Percentiles rank a stretch among this genome's conserved stretches.
Conservation (phyloP, 1,284 basidiomycete genomes). For the Hemileia vastatrix region DNA sequence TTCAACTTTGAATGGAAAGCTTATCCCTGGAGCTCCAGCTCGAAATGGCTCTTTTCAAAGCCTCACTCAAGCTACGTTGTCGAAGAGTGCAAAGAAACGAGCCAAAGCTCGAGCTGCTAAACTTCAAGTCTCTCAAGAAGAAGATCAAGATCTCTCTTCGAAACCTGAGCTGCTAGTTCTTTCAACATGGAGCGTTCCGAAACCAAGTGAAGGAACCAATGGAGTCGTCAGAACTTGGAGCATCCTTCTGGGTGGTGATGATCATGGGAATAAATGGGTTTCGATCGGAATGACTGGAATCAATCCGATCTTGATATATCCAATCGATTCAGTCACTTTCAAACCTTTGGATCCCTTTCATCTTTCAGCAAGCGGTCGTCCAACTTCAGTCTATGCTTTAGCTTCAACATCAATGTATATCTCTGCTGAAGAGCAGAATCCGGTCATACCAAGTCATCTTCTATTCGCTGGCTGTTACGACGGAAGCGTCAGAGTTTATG, state of each 20-base stretch:
- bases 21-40: background rate
- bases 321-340: background rate
- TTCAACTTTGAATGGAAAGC: background rate
- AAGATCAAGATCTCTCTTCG: background rate
- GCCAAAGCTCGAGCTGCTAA: background rate
- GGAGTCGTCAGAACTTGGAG: background rate
- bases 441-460: no score
- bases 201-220: background rate
- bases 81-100: background rate
- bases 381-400: no score
- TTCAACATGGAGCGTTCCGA: background rate
- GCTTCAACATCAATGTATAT: no score
- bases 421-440: no score
- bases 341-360: background rate
- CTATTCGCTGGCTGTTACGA: no score
- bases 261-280: background rate
- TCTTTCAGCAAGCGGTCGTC: no score
- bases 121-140: background rate
- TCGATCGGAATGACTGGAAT: background rate
- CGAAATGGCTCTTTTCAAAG: background rate
- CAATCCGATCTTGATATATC: background rate
- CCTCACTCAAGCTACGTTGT: background rate
- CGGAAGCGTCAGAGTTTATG: no score
- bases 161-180: background rate
- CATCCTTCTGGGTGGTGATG: background rate